Evolutionary conservation across 176 grass and related monocot genomes (phyloP), one percentile per base, ranked within the genome.

Genomic region (Musa schizocarpa): DNA sequence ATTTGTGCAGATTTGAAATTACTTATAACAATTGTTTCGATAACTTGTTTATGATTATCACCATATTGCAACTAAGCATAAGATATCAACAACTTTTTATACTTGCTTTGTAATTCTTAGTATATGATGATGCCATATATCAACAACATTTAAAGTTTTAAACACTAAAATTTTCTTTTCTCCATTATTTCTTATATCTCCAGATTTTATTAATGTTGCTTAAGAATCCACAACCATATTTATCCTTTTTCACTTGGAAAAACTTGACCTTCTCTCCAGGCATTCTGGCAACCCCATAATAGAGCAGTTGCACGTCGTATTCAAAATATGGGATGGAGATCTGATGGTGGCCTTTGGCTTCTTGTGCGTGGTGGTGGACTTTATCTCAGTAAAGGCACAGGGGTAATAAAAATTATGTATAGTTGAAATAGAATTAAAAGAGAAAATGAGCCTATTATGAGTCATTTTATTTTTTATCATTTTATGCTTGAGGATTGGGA

Each of bases 311-410:
- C 95, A 20, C 86, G 95, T 29, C 77, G 95, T 69, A 99, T 99
- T 85, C 90, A 99, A 81, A 99, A 91, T 58, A 99, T 99, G 90
- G 95, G 95, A 24, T 99, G 95, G 95, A 93, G 94, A 85, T 84
- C 94, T 23, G 94, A 98, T 77, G 94, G 94, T 69, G 90, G 94
- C 7, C 94, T 98, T 75, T 98, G 95, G 95, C 95, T 99, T 78
- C 88, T 99, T 8, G 95, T 93, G 59, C 90, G 95, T 1, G 94
- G 94, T 11, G 94, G 94, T 61, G 90, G 94, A 11, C 94, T 98
- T 78, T 98, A 90, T 81, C 90, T 99, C 62, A 99, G 95, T 72
- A 94, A 91, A 89, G 95, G 95, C 81, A 89, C 84, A 11, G 90
- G 90, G 75, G 95, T 93, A 82, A 71, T 76, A 8, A 48, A 65